phyloP scores from a whole-genome alignment of 768 basidiomycete species.

The Mycena filopes region DNA sequence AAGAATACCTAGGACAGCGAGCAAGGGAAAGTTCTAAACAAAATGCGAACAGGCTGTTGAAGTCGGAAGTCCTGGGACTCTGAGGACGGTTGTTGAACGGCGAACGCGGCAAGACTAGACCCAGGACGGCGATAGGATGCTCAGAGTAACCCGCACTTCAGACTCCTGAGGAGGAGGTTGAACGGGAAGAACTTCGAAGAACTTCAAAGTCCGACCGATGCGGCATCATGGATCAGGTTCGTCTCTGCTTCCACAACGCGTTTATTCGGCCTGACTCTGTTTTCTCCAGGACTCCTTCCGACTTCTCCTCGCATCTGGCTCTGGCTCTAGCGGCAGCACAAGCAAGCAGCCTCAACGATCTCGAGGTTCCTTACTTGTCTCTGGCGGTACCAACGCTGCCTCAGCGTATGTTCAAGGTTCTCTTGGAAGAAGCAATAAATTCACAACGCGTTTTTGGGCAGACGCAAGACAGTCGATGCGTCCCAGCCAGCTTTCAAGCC shows the following conservation, averaged over 20 bases:
- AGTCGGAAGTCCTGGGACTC: too few relatives aligned
- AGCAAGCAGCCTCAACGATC: conserved; percentile 38
- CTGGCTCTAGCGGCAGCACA: conserved; percentile 21
- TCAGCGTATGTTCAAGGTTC: conserved; percentile 45
- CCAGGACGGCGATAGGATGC: too few relatives aligned
- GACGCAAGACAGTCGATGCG: conserved; percentile 59
- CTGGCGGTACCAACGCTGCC: conserved; percentile 26
- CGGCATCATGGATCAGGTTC: conserved; percentile 55
- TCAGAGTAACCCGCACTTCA: too few relatives aligned
- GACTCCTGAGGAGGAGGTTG: too few relatives aligned
- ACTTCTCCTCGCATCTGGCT: conserved; percentile 54
- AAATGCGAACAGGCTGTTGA: too few relatives aligned
- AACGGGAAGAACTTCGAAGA: too few relatives aligned
- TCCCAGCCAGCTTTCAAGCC: conserved; percentile 82
- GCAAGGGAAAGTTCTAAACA: too few relatives aligned
- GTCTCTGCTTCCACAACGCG: conserved; percentile 1
- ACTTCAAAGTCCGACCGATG: too few relatives aligned
- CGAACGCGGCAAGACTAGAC: too few relatives aligned
- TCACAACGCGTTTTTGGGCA: conserved; percentile 23
- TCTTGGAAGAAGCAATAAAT: not conserved
- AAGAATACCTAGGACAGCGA: too few relatives aligned
- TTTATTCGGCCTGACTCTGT: not conserved
- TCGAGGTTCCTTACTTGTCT: conserved; percentile 45
- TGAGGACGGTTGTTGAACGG: too few relatives aligned
- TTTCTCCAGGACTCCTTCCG: conserved; percentile 67